phyloP scores from a whole-genome alignment of 306 rosid genomes.

The Vigna hirtella region DNA sequence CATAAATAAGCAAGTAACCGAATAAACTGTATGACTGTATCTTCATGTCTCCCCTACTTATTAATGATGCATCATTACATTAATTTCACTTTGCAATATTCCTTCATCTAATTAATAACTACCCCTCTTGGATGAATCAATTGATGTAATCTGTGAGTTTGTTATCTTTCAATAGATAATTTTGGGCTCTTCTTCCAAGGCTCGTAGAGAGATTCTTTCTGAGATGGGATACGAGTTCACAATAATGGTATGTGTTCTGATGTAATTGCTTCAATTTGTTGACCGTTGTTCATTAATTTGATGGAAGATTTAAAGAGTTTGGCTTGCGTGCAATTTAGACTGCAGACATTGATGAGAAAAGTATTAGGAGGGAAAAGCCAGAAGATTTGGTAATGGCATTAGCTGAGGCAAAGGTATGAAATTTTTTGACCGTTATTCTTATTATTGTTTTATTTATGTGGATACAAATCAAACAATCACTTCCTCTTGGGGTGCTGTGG shows the following conservation, averaged over 20 bases:
- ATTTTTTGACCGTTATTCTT: not conserved
- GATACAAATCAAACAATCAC: not conserved
- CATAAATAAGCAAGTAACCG: not conserved
- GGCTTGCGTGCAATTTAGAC: conserved; percentile 53
- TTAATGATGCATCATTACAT: not conserved
- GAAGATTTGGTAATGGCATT: conserved; percentile 81
- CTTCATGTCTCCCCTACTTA: not conserved
- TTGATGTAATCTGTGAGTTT: not conserved
- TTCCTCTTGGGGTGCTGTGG: conserved; percentile 1
- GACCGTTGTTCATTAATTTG: conserved; percentile 22
- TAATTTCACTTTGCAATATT: not conserved
- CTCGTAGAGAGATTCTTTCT: conserved; percentile 74
- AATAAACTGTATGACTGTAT: not conserved
- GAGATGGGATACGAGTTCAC: conserved; percentile 90
- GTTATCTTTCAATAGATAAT: conserved; percentile 60
- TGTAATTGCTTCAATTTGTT: not conserved
- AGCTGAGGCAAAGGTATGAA: conserved; percentile 88
- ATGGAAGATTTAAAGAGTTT: conserved; percentile 30
- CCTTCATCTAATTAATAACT: not conserved
- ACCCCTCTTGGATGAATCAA: not conserved
- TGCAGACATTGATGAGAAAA: conserved; percentile 90
- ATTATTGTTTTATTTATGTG: not conserved
- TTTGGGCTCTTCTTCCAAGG: conserved; percentile 87
- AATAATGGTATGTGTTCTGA: conserved; percentile 58
- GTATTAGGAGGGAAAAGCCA: conserved; percentile 76